Evolutionary conservation across 805 yeast genomes (phyloP), one percentile per base, ranked within the genome.

Genomic region (Saccharomycopsis synnaedendra): DNA sequence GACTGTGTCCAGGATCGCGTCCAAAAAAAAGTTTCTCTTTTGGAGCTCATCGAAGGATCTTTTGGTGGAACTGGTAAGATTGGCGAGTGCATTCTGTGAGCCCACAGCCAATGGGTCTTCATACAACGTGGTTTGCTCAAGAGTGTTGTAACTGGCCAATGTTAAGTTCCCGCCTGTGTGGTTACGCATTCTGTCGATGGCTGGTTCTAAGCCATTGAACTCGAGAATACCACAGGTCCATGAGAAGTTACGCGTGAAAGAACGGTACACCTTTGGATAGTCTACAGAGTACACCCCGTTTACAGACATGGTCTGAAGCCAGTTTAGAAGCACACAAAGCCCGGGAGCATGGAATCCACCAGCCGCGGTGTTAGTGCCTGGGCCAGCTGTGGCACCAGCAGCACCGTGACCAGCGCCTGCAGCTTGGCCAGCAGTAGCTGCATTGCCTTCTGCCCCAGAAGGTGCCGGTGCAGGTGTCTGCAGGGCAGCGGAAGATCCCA

Each of bases 221-320:
- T 62, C 53, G 11, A 62, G 51, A 43, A 62, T 47, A 11, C 60
- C 62, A n/a, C 54, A 47, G 6, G 60, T 54, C 66, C 66, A 63
- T 10, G 59, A 63, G 41, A 63, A 57, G 47, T 61, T 62, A 38
- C 56, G 56, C 10, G 63, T 44, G 51, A 61, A 63, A 32, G 58
- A 48, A 32, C 56, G 41, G 43, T 61, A 62, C 3, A 61, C 61
- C 3, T 56, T 49, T 11, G 66, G 66, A 46, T 62, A 62, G 28
- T 50, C 38, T 31, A 63, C 54, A 7, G 63, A 55, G 48, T 59
- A 54, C 57, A 62, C 58, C 30, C 66, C 66, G n/a, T 56, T 51
- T 32, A 54, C 47, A 3, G 66, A 64, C 48, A 63, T 55, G 11
- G 53, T 49, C 53, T 63, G 66, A 29, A 64, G 50, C 52, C 60